Evolutionary conservation across 805 yeast genomes (phyloP).

Genomic region (Myxozyma neglecta): DNA sequence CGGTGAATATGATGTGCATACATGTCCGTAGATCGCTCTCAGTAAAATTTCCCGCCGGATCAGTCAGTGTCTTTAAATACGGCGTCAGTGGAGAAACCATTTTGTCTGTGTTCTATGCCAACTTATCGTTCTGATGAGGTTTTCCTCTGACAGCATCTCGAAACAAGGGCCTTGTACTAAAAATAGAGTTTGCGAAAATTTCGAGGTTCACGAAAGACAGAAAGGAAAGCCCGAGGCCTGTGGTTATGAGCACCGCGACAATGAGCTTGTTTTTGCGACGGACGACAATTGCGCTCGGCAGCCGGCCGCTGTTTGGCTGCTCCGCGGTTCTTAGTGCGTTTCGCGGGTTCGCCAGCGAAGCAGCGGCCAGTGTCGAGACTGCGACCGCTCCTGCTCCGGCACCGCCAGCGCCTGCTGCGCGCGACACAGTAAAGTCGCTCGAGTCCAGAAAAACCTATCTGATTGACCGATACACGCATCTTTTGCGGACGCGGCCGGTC

Average conservation of each 20-base stretch:
- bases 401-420: background rate
- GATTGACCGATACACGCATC: conserved; percentile 72
- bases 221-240: no score
- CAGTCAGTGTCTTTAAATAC: conserved; percentile 63
- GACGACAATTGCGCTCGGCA: no score
- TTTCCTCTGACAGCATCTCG: no score
- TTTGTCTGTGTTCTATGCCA: background rate
- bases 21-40: conserved; percentile 67
- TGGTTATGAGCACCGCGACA: no score
- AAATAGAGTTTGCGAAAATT: no score
- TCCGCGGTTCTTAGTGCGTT: no score
- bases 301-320: no score
- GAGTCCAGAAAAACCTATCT: conserved; percentile 83
- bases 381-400: background rate
- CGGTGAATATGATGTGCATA: conserved; percentile 58
- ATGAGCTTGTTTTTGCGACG: no score
- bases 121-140: no score
- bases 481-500: conserved; percentile 67
- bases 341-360: no score
- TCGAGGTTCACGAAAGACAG: no score
- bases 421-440: conserved; percentile 60
- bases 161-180: no score
- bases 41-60: conserved; percentile 60
- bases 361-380: background rate
- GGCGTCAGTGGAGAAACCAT: conserved; percentile 46